Evolutionary conservation across 805 yeast species (phyloP).

Genomic region (Monosporozyma servazzii): DNA sequence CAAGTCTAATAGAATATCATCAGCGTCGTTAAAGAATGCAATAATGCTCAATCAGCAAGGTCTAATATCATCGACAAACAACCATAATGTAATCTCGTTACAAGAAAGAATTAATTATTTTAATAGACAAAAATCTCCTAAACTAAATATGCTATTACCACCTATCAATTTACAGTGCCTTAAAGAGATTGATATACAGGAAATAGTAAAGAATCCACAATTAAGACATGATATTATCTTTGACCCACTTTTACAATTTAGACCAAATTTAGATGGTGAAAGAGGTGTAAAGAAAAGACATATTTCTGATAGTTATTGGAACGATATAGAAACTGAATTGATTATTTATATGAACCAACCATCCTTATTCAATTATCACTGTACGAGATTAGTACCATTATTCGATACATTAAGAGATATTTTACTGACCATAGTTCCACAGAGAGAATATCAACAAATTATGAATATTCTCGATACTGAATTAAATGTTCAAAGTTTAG

Average conservation of each 20-base stretch:
- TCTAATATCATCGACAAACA: neutral
- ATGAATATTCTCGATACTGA: conserved; percentile 70
- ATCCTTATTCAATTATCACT: conserved; percentile 25
- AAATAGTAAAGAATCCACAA: conserved; percentile 84
- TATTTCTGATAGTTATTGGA: conserved; percentile 78
- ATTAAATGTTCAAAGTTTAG: conserved; percentile 63
- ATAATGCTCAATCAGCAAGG: conserved; percentile 7
- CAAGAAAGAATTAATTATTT: conserved; percentile 20
- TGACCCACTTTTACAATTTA: conserved; percentile 84
- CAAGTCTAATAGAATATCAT: neutral
- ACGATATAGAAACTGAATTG: conserved; percentile 62
- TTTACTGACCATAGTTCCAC: conserved; percentile 63
- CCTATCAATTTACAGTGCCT: conserved; percentile 77
- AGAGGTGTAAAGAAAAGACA: conserved; percentile 70
- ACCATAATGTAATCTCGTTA: conserved; percentile 9
- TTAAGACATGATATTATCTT: conserved; percentile 86
- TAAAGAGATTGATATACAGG: conserved; percentile 79
- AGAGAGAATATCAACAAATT: conserved; percentile 59
- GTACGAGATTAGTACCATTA: conserved; percentile 50
- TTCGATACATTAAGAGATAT: conserved; percentile 75
- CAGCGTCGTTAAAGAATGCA: conserved; percentile 6
- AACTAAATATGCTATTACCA: conserved; percentile 44
- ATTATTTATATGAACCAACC: conserved; percentile 32
- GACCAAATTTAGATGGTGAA: conserved; percentile 88
- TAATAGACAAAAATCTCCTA: conserved; percentile 20